These are phyloP conservation scores for Geotrichum histeridarum DNA, from an alignment of 1,139 yeast genomes.

Conservation along the genomic window DNA sequence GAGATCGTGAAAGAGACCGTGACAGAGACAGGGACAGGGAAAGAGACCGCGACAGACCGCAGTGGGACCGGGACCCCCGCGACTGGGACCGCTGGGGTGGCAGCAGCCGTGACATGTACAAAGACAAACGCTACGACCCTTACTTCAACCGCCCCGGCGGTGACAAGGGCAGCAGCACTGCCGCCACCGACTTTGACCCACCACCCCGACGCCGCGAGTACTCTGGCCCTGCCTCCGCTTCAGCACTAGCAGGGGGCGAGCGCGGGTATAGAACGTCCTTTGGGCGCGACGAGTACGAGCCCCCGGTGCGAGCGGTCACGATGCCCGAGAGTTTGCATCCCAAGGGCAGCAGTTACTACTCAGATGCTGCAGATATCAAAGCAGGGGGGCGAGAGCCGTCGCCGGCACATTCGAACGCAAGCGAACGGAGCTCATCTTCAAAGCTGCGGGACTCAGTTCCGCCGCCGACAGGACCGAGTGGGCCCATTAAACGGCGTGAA, in stretches of 20 bases:
- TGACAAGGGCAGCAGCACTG: no score
- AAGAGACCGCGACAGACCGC: conserved; percentile 8
- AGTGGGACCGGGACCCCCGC: no score
- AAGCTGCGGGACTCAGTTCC: background rate
- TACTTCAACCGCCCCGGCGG: background rate
- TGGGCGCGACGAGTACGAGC: conserved; percentile 1
- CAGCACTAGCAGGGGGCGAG: background rate
- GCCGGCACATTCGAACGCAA: background rate
- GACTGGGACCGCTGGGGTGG: conserved; percentile 19
- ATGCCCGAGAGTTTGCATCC: background rate
- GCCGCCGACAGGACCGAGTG: background rate
- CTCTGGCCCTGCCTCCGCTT: background rate
- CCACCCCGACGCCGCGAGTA: background rate
- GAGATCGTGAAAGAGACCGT: conserved; percentile 24
- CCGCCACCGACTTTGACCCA: background rate
- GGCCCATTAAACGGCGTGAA: background rate
- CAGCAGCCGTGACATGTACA: background rate
- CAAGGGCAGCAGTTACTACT: background rate
- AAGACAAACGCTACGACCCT: conserved; percentile 1
- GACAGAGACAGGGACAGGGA: conserved; percentile 4
- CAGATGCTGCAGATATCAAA: background rate
- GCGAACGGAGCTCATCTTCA: background rate
- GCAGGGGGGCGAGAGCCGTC: background rate
- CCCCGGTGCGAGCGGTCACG: background rate
- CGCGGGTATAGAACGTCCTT: background rate